Evolutionary conservation across 2,329 filamentous ascomycete genomes (phyloP).

Genomic region (Esteya vermicola): DNA sequence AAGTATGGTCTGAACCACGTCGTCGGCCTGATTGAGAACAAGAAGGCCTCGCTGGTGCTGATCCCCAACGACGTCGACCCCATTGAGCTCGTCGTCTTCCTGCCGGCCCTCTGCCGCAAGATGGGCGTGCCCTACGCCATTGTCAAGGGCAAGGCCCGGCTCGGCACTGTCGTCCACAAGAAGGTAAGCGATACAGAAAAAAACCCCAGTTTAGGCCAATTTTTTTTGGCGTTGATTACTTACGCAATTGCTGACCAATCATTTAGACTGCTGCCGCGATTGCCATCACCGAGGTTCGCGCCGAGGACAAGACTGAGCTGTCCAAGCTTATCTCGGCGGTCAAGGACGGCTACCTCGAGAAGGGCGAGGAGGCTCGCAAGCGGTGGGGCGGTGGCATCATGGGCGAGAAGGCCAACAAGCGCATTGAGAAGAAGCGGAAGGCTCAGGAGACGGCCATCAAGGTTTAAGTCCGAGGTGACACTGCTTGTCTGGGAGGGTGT

Average conservation of each 20-base stretch:
- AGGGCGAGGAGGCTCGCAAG: slow-evolving; percentile 80
- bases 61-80: slow-evolving; percentile 99
- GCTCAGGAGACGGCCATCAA: slow-evolving; percentile 89
- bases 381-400: slow-evolving; percentile 99
- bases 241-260: background rate
- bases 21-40: slow-evolving; percentile 93
- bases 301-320: slow-evolving; percentile 96
- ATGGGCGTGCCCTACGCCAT: slow-evolving; percentile 99
- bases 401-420: slow-evolving; percentile 80
- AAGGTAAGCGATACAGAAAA: slow-evolving; percentile 52
- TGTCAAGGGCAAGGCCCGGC: slow-evolving; percentile 98
- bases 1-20: slow-evolving; percentile 99
- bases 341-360: slow-evolving; percentile 97
- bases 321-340: slow-evolving; percentile 90
- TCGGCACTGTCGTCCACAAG: slow-evolving; percentile 99
- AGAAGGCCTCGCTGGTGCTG: slow-evolving; percentile 96
- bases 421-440: slow-evolving; percentile 78
- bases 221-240: background rate
- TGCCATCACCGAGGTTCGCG: slow-evolving; percentile 89
- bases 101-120: slow-evolving; percentile 98
- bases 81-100: slow-evolving; percentile 98
- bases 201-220: too few species aligned
- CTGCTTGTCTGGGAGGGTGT: background rate
- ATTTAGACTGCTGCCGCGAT: slow-evolving; percentile 82
- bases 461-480: slow-evolving; percentile 53